Conservation (phyloP, 495 filamentous ascomycete species). For the Ramalina intermedia region DNA sequence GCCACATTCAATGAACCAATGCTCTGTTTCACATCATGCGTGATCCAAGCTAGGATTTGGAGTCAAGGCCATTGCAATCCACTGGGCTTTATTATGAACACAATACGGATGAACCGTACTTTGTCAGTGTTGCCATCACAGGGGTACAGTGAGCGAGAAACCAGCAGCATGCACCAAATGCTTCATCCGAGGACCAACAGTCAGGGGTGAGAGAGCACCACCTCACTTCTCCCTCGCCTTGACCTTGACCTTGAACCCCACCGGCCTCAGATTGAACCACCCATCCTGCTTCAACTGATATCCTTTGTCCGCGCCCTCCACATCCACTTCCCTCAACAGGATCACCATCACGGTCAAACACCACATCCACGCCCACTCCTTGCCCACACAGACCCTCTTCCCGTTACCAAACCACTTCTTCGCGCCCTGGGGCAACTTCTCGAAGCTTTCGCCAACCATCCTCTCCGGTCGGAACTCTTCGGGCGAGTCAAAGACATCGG, state of each 20-base stretch:
- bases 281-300: conserved; percentile 25
- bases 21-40: too few species aligned
- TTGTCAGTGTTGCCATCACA: too few species aligned
- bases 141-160: too few species aligned
- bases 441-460: conserved; percentile 52
- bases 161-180: too few species aligned
- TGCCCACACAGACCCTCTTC: conserved; percentile 51
- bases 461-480: conserved; percentile 52
- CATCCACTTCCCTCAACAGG: conserved; percentile 28
- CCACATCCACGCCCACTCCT: conserved; percentile 51
- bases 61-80: too few species aligned
- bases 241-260: conserved; percentile 13
- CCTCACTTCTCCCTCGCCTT: conserved; percentile 1
- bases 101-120: too few species aligned
- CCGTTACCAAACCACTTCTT: conserved; percentile 63
- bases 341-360: conserved; percentile 26
- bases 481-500: conserved; percentile 49
- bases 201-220: too few species aligned
- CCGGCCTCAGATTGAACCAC: conserved; percentile 17
- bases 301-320: conserved; percentile 28
- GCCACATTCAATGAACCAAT: too few species aligned
- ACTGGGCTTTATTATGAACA: too few species aligned
- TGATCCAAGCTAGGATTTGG: too few species aligned
- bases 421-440: conserved; percentile 38
- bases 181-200: too few species aligned